Conservation (phyloP, 495 filamentous ascomycete species). For the Sporormia fimetaria region DNA sequence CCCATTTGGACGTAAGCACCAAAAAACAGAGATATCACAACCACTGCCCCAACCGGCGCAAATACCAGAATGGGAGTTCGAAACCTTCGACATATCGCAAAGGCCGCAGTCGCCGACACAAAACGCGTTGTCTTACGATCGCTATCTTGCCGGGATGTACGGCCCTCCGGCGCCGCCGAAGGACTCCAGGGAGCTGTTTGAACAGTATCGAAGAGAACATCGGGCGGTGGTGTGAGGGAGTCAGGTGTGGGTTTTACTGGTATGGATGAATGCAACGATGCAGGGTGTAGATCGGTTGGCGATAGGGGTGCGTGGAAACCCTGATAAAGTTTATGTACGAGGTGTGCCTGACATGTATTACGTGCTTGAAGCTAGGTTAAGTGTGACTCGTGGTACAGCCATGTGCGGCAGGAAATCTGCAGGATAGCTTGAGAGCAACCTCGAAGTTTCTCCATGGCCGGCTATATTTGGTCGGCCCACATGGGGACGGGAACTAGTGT, state of each 20-base stretch:
- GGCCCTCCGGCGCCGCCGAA: conserved; percentile 21
- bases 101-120: neutral
- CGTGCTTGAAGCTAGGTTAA: too few species aligned
- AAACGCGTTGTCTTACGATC: conserved; percentile 10
- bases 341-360: too few species aligned
- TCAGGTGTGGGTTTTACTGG: neutral
- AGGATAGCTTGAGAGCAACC: too few species aligned
- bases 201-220: conserved; percentile 12
- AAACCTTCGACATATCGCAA: conserved; percentile 9
- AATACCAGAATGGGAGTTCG: conserved; percentile 23
- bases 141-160: conserved; percentile 11
- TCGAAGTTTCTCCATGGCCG: too few species aligned
- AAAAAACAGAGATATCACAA: conserved; percentile 5
- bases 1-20: conserved; percentile 1
- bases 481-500: too few species aligned
- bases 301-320: too few species aligned
- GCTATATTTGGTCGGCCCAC: too few species aligned
- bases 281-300: too few species aligned
- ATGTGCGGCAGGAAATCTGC: too few species aligned
- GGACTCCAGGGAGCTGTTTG: conserved; percentile 16
- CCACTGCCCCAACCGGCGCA: conserved; percentile 10
- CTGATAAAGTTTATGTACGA: too few species aligned
- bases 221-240: conserved; percentile 3
- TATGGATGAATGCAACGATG: neutral
- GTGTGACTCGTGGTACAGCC: too few species aligned